phyloP scores from a whole-genome alignment of 495 filamentous ascomycete genomes.

The Hyphodiscus hymeniophilus region DNA sequence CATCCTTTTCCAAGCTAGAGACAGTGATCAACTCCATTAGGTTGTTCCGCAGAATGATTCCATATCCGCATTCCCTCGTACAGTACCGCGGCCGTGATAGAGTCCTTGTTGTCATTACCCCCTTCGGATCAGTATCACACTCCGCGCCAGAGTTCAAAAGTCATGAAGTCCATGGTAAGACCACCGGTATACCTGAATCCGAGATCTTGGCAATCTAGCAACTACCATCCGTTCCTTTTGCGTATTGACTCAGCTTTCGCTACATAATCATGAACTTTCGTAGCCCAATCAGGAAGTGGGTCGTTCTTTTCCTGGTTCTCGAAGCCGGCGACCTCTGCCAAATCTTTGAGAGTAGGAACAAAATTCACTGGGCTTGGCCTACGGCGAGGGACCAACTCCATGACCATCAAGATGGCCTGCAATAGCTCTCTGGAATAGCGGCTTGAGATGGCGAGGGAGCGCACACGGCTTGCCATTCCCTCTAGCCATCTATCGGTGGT shows the following conservation, averaged over 20 bases:
- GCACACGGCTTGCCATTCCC: not conserved
- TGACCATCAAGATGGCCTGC: conserved; percentile 1
- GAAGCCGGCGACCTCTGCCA: not conserved
- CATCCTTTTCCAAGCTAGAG: too few species aligned
- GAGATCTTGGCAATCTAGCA: not conserved
- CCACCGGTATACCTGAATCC: too few species aligned
- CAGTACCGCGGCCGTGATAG: too few species aligned
- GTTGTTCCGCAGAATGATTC: too few species aligned
- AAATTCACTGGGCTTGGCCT: not conserved
- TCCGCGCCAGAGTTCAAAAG: too few species aligned
- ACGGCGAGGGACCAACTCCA: not conserved
- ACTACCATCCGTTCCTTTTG: not conserved
- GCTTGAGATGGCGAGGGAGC: not conserved
- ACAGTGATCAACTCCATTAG: too few species aligned
- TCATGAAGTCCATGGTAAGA: too few species aligned
- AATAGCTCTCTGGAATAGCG: not conserved
- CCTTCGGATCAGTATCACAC: too few species aligned
- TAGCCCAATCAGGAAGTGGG: conserved; percentile 9
- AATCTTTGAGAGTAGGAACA: not conserved
- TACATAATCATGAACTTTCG: conserved; percentile 6
- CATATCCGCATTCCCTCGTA: too few species aligned
- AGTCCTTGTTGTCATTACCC: too few species aligned
- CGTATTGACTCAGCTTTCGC: not conserved
- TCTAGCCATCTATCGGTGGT: not conserved
- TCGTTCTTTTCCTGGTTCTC: not conserved